phyloP scores from a whole-genome alignment of 2,329 filamentous ascomycete genomes.

The Colletotrichum zoysiae region DNA sequence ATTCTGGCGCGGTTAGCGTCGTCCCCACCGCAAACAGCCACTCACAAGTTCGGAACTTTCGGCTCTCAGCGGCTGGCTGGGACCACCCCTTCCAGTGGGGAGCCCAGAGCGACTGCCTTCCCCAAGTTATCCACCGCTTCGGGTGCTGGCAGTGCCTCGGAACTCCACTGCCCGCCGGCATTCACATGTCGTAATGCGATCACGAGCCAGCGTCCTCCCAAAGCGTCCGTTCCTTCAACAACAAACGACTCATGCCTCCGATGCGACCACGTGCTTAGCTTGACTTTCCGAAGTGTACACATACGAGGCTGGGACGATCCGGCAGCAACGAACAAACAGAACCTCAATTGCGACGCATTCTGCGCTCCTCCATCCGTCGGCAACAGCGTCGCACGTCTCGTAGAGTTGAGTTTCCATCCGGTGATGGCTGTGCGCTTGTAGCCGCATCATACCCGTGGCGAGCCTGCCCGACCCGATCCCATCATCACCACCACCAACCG shows the following conservation, averaged over 20 bases:
- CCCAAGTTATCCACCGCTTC: slow-evolving; percentile 41
- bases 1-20: slow-evolving; percentile 29
- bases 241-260: slow-evolving; percentile 33
- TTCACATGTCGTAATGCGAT: slow-evolving; percentile 42
- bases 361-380: slow-evolving; percentile 1
- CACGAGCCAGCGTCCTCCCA: slow-evolving; percentile 37
- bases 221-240: slow-evolving; percentile 17
- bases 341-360: slow-evolving; percentile 13
- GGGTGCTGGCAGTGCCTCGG: slow-evolving; percentile 40
- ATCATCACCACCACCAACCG: neutral
- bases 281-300: slow-evolving; percentile 13
- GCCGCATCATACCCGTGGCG: slow-evolving; percentile 26
- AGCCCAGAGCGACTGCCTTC: slow-evolving; percentile 24
- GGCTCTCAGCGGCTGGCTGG: slow-evolving; percentile 16
- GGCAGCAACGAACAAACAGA: slow-evolving; percentile 15
- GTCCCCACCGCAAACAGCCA: slow-evolving; percentile 31
- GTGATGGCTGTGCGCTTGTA: slow-evolving; percentile 41
- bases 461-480: slow-evolving; percentile 39
- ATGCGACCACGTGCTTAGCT: slow-evolving; percentile 39
- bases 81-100: slow-evolving; percentile 23
- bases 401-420: neutral
- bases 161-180: slow-evolving; percentile 39
- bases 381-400: slow-evolving; percentile 7
- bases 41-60: slow-evolving; percentile 21
- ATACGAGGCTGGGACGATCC: slow-evolving; percentile 16